A percentile compares a stretch with the other conserved stretches of the same genome.
phyloP scores from a whole-genome alignment of 768 basidiomycete genomes.

The Crucibulum laeve region DNA sequence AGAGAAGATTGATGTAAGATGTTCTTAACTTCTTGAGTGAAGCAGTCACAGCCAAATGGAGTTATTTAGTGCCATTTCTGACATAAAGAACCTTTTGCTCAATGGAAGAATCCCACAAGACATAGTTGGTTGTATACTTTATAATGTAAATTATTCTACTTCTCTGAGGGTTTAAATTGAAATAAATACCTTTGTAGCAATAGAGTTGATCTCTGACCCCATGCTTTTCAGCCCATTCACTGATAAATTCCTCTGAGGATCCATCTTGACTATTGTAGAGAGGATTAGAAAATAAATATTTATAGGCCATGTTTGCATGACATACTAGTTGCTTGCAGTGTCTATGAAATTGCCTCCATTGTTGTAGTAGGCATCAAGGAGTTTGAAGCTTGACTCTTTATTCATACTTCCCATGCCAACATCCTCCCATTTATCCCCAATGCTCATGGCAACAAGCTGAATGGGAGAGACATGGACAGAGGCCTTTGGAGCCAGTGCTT shows the following conservation, averaged over 20 bases:
- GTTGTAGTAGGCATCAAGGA: conserved; percentile 4
- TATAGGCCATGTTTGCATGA: conserved; percentile 7
- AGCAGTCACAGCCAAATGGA: conserved; percentile 31
- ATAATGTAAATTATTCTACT: not conserved
- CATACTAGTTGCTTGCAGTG: conserved; percentile 24
- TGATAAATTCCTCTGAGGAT: conserved; percentile 43
- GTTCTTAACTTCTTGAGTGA: conserved; percentile 39
- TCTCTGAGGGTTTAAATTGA: not conserved
- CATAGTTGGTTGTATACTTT: conserved; percentile 23
- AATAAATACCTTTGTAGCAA: conserved; percentile 31
- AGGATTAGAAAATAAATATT: not conserved
- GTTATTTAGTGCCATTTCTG: conserved; percentile 39
- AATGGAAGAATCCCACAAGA: conserved; percentile 15
- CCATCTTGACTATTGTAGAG: conserved; percentile 55
- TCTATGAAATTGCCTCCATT: conserved; percentile 40
- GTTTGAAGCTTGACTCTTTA: conserved; percentile 16
- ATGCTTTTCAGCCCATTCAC: conserved; percentile 43
- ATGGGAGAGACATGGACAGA: conserved; percentile 31
- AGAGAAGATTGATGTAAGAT: conserved; percentile 20
- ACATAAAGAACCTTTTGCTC: conserved; percentile 22
- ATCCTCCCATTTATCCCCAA: conserved; percentile 25
- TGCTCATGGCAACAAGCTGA: conserved; percentile 30
- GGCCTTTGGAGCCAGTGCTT: conserved; percentile 18
- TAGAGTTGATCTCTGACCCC: conserved; percentile 42
- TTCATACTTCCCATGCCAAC: conserved; percentile 23